phyloP scores from a whole-genome alignment of 2,329 filamentous ascomycete genomes.

The Daldinia sp. region DNA sequence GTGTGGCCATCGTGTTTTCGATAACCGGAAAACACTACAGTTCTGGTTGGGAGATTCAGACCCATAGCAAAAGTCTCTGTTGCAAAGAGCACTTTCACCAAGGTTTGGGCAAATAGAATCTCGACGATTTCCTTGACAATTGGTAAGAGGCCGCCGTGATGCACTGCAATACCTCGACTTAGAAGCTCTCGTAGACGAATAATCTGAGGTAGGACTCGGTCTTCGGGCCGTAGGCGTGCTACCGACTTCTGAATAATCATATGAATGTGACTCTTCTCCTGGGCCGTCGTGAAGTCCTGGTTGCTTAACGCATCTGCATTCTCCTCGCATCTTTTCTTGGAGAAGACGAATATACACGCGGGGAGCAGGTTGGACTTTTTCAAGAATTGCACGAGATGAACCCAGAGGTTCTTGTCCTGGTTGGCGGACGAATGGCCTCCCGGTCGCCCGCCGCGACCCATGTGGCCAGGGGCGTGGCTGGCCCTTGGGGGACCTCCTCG shows the following conservation, averaged over 20 bases:
- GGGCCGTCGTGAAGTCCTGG: slow-evolving; percentile 90
- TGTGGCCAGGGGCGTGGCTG: slow-evolving; percentile 77
- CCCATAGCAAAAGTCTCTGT: slow-evolving; percentile 99
- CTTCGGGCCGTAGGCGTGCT: slow-evolving; percentile 88
- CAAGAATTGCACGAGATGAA: slow-evolving; percentile 90
- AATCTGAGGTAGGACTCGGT: slow-evolving; percentile 90
- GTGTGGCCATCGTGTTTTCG: slow-evolving; percentile 93
- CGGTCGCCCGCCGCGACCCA: slow-evolving; percentile 85
- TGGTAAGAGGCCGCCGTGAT: slow-evolving; percentile 91
- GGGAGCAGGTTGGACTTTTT: slow-evolving; percentile 88
- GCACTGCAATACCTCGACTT: slow-evolving; percentile 89
- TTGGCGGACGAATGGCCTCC: slow-evolving; percentile 88
- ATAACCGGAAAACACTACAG: slow-evolving; percentile 96
- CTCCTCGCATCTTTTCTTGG: slow-evolving; percentile 96
- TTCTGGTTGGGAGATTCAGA: slow-evolving; percentile 91
- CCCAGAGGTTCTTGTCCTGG: slow-evolving; percentile 96
- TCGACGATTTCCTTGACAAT: slow-evolving; percentile 99
- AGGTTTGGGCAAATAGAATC: slow-evolving; percentile 90
- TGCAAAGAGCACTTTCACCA: slow-evolving; percentile 96
- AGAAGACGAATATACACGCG: slow-evolving; percentile 97
- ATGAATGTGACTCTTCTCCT: slow-evolving; percentile 95
- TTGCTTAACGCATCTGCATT: slow-evolving; percentile 96
- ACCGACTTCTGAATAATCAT: slow-evolving; percentile 98
- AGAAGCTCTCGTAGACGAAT: slow-evolving; percentile 85
- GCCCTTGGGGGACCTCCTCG: slow-evolving; percentile 66